These are phyloP conservation scores for Starmerella riodocensis DNA, from an alignment of 805 yeast species.

Conservation along the genomic window DNA sequence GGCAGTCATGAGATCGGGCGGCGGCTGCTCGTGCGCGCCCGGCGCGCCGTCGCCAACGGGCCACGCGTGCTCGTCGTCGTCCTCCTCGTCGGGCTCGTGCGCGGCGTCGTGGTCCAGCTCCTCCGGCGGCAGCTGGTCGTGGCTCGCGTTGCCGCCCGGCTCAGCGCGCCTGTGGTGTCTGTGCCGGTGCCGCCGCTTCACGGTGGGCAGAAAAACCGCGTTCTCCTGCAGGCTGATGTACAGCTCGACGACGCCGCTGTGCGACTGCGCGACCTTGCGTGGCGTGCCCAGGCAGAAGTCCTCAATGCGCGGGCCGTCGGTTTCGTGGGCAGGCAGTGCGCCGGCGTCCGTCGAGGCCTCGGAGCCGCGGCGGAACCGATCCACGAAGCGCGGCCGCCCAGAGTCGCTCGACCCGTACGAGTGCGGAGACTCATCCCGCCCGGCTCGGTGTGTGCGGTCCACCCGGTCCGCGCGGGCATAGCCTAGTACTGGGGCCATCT, in stretches of 20 bases:
- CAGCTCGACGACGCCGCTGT: constrained; percentile 25
- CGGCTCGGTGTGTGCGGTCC: constrained; percentile 2
- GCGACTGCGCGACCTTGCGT: constrained; percentile 23
- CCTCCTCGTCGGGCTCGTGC: too few relatives aligned
- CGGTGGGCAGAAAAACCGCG: constrained; percentile 23
- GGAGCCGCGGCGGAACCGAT: not conserved
- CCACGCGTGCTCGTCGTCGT: too few relatives aligned
- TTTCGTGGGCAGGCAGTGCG: not conserved
- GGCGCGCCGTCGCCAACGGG: too few relatives aligned
- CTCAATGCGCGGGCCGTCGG: constrained; percentile 3
- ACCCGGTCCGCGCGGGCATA: constrained; percentile 8
- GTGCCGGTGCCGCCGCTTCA: constrained; percentile 4
- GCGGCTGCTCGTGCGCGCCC: too few relatives aligned
- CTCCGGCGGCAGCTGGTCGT: too few relatives aligned
- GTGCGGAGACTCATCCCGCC: not conserved
- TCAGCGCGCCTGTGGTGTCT: constrained; percentile 1
- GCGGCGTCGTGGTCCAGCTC: too few relatives aligned
- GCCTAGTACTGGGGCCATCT: constrained; percentile 11
- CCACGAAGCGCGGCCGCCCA: not conserved
- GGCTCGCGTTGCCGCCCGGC: too few relatives aligned
- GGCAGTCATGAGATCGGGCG: too few relatives aligned
- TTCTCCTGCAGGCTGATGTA: constrained; percentile 26
- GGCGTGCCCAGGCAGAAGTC: constrained; percentile 26
- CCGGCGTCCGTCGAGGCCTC: not conserved
- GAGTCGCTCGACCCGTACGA: not conserved